Conservation (phyloP, 768 basidiomycete species). For the Boletus sp. region DNA sequence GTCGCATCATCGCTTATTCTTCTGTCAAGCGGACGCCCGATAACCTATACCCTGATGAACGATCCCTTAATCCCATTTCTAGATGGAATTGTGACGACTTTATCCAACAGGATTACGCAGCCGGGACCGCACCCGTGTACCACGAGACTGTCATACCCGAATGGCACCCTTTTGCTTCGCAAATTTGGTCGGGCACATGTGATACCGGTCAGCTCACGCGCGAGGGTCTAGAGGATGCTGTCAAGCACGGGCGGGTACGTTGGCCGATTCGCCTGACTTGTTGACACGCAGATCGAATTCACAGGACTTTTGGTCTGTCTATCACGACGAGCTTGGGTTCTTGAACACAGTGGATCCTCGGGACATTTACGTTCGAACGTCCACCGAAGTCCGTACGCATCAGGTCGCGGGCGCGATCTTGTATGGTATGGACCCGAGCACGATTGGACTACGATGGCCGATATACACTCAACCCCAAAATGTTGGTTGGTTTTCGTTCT, state of each 20-base stretch:
- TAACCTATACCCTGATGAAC: slow-evolving; percentile 46
- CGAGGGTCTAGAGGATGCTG: slow-evolving; percentile 42
- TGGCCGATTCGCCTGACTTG: not conserved
- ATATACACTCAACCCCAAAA: slow-evolving; percentile 43
- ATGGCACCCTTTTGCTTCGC: slow-evolving; percentile 43
- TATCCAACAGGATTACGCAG: slow-evolving; percentile 39
- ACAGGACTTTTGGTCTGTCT: slow-evolving; percentile 50
- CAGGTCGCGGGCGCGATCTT: slow-evolving; percentile 47
- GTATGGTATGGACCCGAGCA: slow-evolving; percentile 42
- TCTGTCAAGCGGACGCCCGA: slow-evolving; percentile 44
- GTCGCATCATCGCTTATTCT: not conserved
- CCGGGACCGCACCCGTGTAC: slow-evolving; percentile 36
- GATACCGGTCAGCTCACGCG: slow-evolving; percentile 47
- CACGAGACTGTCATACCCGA: slow-evolving; percentile 40
- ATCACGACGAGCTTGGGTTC: slow-evolving; percentile 37
- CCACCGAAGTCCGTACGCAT: slow-evolving; percentile 46
- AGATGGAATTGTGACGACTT: slow-evolving; percentile 44
- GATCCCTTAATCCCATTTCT: slow-evolving; percentile 34
- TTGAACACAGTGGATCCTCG: slow-evolving; percentile 33
- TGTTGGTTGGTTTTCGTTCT: slow-evolving; percentile 26
- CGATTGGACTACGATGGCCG: slow-evolving; percentile 33
- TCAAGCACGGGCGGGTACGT: slow-evolving; percentile 40
- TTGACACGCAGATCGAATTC: not conserved
- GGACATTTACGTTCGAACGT: slow-evolving; percentile 44
- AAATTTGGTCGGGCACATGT: slow-evolving; percentile 50